Conservation (phyloP, 2,329 filamentous ascomycete genomes). For the Ophiostoma fasciatum region DNA sequence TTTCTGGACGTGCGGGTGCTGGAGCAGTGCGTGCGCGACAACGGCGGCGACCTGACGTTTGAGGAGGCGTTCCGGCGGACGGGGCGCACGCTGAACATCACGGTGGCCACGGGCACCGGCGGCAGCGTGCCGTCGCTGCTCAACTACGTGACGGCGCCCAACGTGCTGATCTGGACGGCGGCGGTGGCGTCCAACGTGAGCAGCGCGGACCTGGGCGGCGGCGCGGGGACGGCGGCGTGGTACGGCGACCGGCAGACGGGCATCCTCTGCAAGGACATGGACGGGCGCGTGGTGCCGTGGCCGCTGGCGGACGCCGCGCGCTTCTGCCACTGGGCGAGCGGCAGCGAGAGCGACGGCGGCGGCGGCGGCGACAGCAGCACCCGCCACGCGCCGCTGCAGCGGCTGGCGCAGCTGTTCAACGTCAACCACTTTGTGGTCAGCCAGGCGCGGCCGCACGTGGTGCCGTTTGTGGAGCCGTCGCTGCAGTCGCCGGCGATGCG, state of each 20-base stretch:
- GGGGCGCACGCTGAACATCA: constrained; percentile 82
- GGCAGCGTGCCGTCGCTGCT: constrained; percentile 67
- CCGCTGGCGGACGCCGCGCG: constrained; percentile 44
- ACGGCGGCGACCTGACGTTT: constrained; percentile 82
- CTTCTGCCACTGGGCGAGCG: constrained; percentile 54
- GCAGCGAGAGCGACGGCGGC: constrained; percentile 49
- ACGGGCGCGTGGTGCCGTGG: constrained; percentile 56
- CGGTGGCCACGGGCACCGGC: constrained; percentile 60
- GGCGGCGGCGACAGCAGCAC: constrained; percentile 49
- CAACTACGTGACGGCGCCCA: constrained; percentile 85
- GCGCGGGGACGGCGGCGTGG: constrained; percentile 28
- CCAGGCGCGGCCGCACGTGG: constrained; percentile 78
- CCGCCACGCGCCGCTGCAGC: constrained; percentile 48
- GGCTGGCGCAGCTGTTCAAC: constrained; percentile 74
- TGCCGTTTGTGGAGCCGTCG: constrained; percentile 70
- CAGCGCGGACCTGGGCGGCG: constrained; percentile 20
- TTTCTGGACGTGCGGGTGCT: constrained; percentile 71
- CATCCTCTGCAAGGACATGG: constrained; percentile 60
- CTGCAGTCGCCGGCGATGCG: constrained; percentile 58
- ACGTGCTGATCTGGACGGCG: constrained; percentile 77
- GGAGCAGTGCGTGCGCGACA: constrained; percentile 69
- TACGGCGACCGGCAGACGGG: constrained; percentile 48
- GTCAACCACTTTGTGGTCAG: constrained; percentile 93
- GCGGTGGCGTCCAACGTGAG: constrained; percentile 62
- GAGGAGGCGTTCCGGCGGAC: constrained; percentile 81